These are phyloP conservation scores for Venturia effusa DNA, from an alignment of 2,329 filamentous ascomycete genomes.

Conservation along the genomic window DNA sequence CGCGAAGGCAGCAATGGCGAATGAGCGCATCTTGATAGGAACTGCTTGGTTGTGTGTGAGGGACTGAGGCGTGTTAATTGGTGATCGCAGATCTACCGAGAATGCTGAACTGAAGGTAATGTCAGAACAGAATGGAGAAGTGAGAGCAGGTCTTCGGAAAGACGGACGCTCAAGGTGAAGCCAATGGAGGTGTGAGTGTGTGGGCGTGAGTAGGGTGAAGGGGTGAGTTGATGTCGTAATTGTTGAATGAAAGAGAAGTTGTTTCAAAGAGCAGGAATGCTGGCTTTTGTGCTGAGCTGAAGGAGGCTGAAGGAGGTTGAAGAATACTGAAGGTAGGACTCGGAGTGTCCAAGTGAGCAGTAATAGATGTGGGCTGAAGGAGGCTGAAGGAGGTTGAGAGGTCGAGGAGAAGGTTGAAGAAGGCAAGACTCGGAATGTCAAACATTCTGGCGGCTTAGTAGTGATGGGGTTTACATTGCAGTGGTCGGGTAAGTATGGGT, in stretches of 20 bases:
- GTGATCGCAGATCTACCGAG: slow-evolving; percentile 7
- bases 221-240: background rate
- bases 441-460: background rate
- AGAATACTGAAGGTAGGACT: background rate
- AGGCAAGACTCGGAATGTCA: background rate
- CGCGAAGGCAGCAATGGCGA: slow-evolving; percentile 10
- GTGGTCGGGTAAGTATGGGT: background rate
- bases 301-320: background rate
- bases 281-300: background rate
- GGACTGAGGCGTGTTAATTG: slow-evolving; percentile 1
- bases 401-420: background rate
- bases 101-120: background rate
- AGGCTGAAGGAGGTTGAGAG: background rate
- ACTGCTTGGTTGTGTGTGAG: background rate
- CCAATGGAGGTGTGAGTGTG: background rate
- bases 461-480: no score
- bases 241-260: background rate
- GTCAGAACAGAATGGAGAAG: background rate
- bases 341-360: no score
- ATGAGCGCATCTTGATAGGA: slow-evolving; percentile 9
- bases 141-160: background rate
- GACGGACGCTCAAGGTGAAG: background rate
- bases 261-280: background rate
- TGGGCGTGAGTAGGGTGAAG: background rate
- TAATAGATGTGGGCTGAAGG: background rate